Conservation (phyloP, 1,284 basidiomycete genomes). For the Tilletia indica region DNA sequence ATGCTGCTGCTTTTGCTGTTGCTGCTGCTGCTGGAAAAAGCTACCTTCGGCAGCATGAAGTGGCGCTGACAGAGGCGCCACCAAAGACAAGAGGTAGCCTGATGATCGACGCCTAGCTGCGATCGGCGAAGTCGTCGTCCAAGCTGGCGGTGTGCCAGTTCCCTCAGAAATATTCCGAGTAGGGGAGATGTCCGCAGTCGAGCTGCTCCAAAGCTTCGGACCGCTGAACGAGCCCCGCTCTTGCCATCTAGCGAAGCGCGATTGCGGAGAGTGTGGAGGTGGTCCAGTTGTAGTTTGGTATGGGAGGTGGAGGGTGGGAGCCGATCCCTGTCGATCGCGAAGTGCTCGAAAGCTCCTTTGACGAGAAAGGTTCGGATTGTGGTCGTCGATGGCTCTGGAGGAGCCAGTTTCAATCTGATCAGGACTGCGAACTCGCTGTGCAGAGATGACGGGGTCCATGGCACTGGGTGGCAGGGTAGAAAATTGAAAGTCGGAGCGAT, state of each 20-base stretch:
- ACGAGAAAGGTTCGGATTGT: not conserved
- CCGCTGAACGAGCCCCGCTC: not conserved
- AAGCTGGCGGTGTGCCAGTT: not conserved
- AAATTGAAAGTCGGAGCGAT: no score
- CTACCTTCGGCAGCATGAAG: no score
- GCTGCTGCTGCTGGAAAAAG: no score
- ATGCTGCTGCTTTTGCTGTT: no score
- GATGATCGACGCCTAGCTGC: no score
- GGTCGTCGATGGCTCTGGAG: not conserved
- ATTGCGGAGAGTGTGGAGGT: not conserved
- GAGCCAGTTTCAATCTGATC: not conserved
- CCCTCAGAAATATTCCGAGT: not conserved
- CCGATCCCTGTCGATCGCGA: slow-evolving; percentile 2
- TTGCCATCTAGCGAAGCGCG: not conserved
- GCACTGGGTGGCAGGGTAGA: no score
- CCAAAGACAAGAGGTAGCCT: no score
- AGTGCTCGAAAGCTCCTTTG: not conserved
- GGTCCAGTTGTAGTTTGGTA: not conserved
- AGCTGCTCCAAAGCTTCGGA: not conserved
- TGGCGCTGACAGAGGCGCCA: no score
- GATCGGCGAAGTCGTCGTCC: not conserved
- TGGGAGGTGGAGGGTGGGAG: not conserved
- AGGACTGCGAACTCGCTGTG: not conserved
- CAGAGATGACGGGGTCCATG: not conserved
- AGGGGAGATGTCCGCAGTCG: not conserved